Percentiles rank a stretch among this genome's conserved stretches.
Evolutionary conservation across 768 basidiomycete species (phyloP).

Genomic region (Tylopilus felleus): DNA sequence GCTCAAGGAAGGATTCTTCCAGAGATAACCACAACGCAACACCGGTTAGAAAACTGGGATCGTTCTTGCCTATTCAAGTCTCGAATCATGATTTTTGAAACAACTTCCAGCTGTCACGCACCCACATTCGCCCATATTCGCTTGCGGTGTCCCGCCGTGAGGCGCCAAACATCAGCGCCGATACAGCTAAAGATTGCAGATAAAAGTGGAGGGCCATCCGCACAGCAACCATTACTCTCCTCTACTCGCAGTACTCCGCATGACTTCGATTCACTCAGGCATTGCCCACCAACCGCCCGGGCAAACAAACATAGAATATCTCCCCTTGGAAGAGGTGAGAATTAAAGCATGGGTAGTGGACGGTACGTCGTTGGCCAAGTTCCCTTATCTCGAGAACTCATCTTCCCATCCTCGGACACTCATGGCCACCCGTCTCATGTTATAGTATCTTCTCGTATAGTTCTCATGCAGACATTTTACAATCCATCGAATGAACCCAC

Average conservation of each 20-base stretch:
- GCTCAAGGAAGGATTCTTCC: constrained; percentile 4
- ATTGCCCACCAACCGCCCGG: constrained; percentile 32
- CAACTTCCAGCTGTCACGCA: constrained; percentile 1
- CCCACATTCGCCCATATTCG: constrained; percentile 6
- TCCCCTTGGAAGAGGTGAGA: constrained; percentile 41
- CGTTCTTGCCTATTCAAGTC: neutral
- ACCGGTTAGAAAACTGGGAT: too few relatives aligned
- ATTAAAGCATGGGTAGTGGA: constrained; percentile 44
- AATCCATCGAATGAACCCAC: constrained; percentile 40
- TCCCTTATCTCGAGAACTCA: constrained; percentile 1
- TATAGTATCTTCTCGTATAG: constrained; percentile 43
- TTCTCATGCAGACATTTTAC: constrained; percentile 39
- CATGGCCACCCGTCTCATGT: neutral
- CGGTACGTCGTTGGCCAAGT: constrained; percentile 26
- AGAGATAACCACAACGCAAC: constrained; percentile 3
- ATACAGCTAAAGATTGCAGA: constrained; percentile 10
- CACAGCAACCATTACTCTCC: constrained; percentile 7
- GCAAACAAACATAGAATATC: constrained; percentile 23
- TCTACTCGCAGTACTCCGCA: neutral
- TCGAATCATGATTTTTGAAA: neutral
- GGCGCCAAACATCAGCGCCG: neutral
- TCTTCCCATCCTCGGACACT: neutral
- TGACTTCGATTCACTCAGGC: constrained; percentile 23
- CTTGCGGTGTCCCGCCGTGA: constrained; percentile 1
- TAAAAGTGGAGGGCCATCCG: constrained; percentile 2